Base-by-base conservation (phyloP, 23 red algal species). In the Pyropia haitanensis region DNA sequence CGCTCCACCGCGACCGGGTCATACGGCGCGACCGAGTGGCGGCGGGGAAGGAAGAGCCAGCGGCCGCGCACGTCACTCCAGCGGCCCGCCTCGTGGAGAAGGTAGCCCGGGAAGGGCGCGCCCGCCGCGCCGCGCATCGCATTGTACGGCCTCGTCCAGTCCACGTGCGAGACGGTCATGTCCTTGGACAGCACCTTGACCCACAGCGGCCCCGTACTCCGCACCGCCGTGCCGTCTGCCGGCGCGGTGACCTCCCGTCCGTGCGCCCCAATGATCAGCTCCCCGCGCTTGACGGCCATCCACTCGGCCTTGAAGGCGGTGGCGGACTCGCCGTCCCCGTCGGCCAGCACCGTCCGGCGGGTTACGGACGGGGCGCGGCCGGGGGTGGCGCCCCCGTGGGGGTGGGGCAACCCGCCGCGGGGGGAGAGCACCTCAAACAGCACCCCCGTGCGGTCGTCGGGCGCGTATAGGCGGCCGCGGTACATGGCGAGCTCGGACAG, bases 21-120 rank as follows among this genome's bases (percentile, higher is more conserved):
- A 75, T 79, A 93, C 14, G 80, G 73, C 52, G 79, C 49, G 8
- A 30, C 25, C 7, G 61, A 72, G 27, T 46, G 70, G 5, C 88
- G 70, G 2, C 88, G 79, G 14, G 88, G 88, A 5, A 93, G 56
- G 66, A 93, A 93, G 32, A 93, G 64, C 88, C 88, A 93, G 3
- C 24, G 27, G n/a, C 79, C 25, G 20, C 88, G 64, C 18, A 18
- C 51, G 9, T 59, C 65, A 20, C 73, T 80, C 88, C 88, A 93
- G 16, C 81, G 24, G n/a, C 77, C 88, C 28, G 88, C 88, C 34
- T 93, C 88, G 64, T 93, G 80, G 44, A 85, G 68, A 9, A 93
- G 75, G 49, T 93, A 93, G 23, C 88, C 88, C 24, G 88, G 88
- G 71, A 93, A 93, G 27, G 63, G 27, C 22, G 72, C 56, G 21